These are phyloP conservation scores for Paracoccidioides lutzii DNA, from an alignment of 2,329 filamentous ascomycete species.

Conservation along the genomic window DNA sequence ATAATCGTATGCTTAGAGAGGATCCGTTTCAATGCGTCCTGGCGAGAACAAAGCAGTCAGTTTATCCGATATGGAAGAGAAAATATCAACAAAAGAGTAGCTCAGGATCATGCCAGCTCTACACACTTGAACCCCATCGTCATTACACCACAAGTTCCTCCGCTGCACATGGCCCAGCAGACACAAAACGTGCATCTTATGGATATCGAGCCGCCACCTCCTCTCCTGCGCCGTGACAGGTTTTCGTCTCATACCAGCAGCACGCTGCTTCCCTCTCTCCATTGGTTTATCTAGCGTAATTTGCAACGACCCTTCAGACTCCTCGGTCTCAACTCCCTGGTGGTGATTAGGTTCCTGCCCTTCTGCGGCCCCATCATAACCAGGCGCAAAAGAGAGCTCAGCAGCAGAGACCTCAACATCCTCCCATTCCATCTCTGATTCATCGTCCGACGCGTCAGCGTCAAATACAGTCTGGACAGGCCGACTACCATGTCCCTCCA, in stretches of 20 bases:
- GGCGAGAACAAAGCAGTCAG: not conserved
- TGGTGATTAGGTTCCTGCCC: not conserved
- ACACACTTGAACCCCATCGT: slow-evolving; percentile 49
- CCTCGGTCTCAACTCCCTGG: not conserved
- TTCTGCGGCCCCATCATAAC: not conserved
- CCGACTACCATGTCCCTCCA: not conserved
- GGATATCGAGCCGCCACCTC: slow-evolving; percentile 56
- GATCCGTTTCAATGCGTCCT: slow-evolving; percentile 42
- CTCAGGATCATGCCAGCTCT: not conserved
- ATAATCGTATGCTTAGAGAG: slow-evolving; percentile 52
- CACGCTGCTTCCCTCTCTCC: slow-evolving; percentile 15
- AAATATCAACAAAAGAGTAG: not conserved
- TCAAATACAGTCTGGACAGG: slow-evolving; percentile 30
- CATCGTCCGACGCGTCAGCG: slow-evolving; percentile 40
- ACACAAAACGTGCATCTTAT: slow-evolving; percentile 76
- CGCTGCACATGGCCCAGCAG: slow-evolving; percentile 63
- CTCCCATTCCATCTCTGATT: slow-evolving; percentile 45
- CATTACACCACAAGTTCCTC: slow-evolving; percentile 84
- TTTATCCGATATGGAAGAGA: not conserved
- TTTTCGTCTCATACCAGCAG: slow-evolving; percentile 31
- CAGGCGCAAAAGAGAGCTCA: slow-evolving; percentile 12
- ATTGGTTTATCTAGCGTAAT: slow-evolving; percentile 26
- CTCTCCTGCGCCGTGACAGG: slow-evolving; percentile 45
- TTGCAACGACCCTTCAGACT: slow-evolving; percentile 19
- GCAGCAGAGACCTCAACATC: slow-evolving; percentile 39